Base-by-base conservation (phyloP, 2,329 filamentous ascomycete genomes). In the Colletotrichum sp. region DNA sequence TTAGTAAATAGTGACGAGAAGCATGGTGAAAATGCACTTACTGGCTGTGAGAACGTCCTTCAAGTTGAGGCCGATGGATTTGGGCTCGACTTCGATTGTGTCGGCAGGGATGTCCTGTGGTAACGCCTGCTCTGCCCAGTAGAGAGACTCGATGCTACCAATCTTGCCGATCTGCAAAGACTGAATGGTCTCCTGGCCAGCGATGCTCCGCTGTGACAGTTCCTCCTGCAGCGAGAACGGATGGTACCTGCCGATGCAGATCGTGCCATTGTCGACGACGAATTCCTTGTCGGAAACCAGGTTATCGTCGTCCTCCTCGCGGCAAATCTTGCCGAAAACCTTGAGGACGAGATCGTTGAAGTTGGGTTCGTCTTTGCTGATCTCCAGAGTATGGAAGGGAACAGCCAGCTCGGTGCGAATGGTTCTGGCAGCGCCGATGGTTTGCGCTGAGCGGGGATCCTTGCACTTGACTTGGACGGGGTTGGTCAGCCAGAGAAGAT, bases 171-270 rank as follows among this genome's bases (percentile, higher is more conserved):
- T 61, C 26, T 52, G 43, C 43, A 52, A 52, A 21, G 43, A 52
- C n/a, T 52, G 18, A 52, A 52, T 52, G 4, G 43, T 52, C 43
- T 52, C 43, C 10, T n/a, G 18, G 3, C 60, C 30, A 8, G 60
- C 3, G n/a, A 36, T 38, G 16, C 10, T 21, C 5, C 32, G 13
- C 21, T 64, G 57, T 12, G 24, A 13, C 58, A 82, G 26, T 60
- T 80, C 79, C 8, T 81, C 74, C 2, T 72, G 34, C 2, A 82
- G 66, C 5, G 80, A 79, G 66, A 82, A 80, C 1, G 80, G 79
- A 21, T 82, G 79, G 55, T 80, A 81, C 26, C 70, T 63, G 21
- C 70, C 70, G 28, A 55, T 72, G 63, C 61, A 67, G 26, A 73
- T 30, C n/a, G 28, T 16, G 4, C 71, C 71, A 10, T 64, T 13